Base-by-base conservation (phyloP, 176 grass and related monocot species). In the Cymbopogon citratus region DNA sequence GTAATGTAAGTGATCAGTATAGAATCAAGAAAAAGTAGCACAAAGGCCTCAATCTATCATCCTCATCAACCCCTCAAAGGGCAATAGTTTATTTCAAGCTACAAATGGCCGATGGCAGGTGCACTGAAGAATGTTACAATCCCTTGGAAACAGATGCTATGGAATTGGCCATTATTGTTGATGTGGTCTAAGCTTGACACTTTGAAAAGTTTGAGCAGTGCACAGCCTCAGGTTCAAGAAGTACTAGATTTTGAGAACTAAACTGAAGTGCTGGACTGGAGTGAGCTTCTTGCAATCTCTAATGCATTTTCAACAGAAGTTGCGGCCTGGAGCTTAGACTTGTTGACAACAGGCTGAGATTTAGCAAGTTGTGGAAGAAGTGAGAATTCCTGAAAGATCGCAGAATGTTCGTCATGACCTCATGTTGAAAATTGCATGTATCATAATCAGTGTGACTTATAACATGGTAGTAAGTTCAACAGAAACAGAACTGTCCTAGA, bases 241-340 rank as follows among this genome's bases (percentile, higher is more conserved):
- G 14, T 60, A 26, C 71, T 63, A 85, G 7, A 46, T 54, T 52
- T 7, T 19, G 48, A 80, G 28, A 68, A 52, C 69, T 80, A 72
- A 36, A 73, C 9, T 0, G 26, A 63, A 60, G 59, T 14, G 3
- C 2, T 60, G 23, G 46, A 81, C 12, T 77, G 68, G 19, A 88
- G 81, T 71, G 56, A 88, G 66, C 80, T 90, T 70, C 82, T 85
- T 49, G 84, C 92, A 44, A 92, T 94, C 71, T 94, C 95, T 62
- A 98, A 63, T 48, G 92, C 95, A 71, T 94, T 84, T 69, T 94
- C 92, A 1, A 98, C 92, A 69, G 87, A 92, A 27, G 88, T 77
- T 7, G 71, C 88, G 16, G 88, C 81, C 84, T 91, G 75, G 75
- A 98, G 92, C 84, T 92, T 94, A 19, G 84, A 81, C 87, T 89